These are phyloP conservation scores for Eragrostis nindensis DNA, from an alignment of 176 grass and related monocot genomes.

Conservation along the genomic window DNA sequence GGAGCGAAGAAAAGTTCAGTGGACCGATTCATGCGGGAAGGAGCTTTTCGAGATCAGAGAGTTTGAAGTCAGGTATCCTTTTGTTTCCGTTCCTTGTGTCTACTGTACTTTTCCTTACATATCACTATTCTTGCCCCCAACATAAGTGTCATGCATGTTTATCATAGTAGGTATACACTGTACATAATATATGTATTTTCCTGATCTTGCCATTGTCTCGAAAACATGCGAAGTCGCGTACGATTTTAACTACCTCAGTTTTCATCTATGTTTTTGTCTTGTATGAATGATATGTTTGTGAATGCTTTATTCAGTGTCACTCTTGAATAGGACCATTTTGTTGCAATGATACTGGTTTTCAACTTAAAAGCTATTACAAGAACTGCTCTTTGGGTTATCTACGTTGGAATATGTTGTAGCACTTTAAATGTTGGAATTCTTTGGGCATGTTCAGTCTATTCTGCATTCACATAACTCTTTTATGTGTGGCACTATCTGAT, in stretches of 20 bases:
- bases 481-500: background rate
- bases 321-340: background rate
- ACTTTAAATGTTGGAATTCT: background rate
- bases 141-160: background rate
- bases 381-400: background rate
- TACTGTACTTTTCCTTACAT: background rate
- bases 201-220: background rate
- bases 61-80: constrained; percentile 75
- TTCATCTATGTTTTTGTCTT: background rate
- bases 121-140: background rate
- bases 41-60: constrained; percentile 90
- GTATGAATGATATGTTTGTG: background rate
- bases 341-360: background rate
- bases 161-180: background rate
- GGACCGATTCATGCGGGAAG: constrained; percentile 88
- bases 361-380: background rate
- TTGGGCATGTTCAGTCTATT: background rate
- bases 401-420: background rate
- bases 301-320: background rate
- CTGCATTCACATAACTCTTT: background rate
- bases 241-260: background rate
- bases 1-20: constrained; percentile 78
- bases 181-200: background rate
- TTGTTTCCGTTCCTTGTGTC: background rate
- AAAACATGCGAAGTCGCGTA: background rate